Evolutionary conservation across 768 basidiomycete species (phyloP).

Genomic region (Heimioporus sp.): DNA sequence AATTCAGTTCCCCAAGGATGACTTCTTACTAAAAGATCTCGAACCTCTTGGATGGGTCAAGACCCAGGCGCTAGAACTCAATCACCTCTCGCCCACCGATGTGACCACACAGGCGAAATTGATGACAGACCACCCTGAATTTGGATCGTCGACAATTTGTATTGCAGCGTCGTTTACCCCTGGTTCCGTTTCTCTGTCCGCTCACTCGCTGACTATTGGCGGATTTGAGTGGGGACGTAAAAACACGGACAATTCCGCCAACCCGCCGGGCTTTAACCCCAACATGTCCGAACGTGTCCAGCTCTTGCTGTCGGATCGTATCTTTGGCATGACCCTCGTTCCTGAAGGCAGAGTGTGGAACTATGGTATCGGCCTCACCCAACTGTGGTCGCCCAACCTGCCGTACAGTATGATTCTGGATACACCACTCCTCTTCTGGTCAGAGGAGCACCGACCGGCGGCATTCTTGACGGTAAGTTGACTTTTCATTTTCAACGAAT

Average conservation of each 20-base stretch:
- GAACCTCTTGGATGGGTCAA: slow-evolving; percentile 97
- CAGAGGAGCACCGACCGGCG: slow-evolving; percentile 90
- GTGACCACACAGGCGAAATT: slow-evolving; percentile 93
- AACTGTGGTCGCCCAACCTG: slow-evolving; percentile 82
- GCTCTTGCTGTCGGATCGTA: slow-evolving; percentile 89
- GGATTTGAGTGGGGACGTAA: slow-evolving; percentile 99
- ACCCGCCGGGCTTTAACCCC: slow-evolving; percentile 94
- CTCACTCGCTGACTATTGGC: slow-evolving; percentile 84
- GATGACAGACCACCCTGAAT: slow-evolving; percentile 96
- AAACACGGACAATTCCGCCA: slow-evolving; percentile 81
- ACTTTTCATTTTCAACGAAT: neutral
- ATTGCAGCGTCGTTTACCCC: slow-evolving; percentile 96
- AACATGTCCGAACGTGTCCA: slow-evolving; percentile 97
- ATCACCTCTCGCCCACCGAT: slow-evolving; percentile 90
- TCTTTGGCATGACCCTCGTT: slow-evolving; percentile 93
- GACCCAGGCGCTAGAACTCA: slow-evolving; percentile 91
- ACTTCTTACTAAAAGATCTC: slow-evolving; percentile 91
- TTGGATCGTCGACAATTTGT: slow-evolving; percentile 92
- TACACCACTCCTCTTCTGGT: slow-evolving; percentile 95
- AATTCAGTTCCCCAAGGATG: slow-evolving; percentile 85
- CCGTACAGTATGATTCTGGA: slow-evolving; percentile 84
- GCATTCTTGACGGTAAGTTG: slow-evolving; percentile 85
- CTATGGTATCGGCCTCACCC: slow-evolving; percentile 91
- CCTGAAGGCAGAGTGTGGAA: slow-evolving; percentile 97
- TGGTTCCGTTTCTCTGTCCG: slow-evolving; percentile 92